Evolutionary conservation across 75 land plant genomes (phyloP).

Genomic region (Azolla pinnata): DNA sequence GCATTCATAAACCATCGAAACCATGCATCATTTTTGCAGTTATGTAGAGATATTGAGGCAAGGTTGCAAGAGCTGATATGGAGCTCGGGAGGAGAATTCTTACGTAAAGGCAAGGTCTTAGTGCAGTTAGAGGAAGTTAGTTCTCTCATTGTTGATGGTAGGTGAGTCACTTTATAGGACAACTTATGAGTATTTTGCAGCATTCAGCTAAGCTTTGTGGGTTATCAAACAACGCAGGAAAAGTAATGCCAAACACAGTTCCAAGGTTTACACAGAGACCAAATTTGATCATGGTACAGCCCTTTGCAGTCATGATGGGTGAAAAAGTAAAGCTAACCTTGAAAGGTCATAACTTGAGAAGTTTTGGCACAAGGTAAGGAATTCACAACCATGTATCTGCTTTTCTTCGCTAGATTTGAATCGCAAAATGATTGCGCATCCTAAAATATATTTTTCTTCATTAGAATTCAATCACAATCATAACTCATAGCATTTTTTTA

Average conservation of each 20-base stretch:
- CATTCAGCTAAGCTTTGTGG: no score
- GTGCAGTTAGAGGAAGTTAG: slow-evolving; percentile 17
- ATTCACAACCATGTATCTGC: background rate
- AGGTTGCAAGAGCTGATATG: slow-evolving; percentile 11
- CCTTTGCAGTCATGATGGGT: slow-evolving; percentile 49
- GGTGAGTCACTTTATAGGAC: no score
- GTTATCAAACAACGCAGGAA: no score
- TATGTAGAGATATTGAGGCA: slow-evolving; percentile 14
- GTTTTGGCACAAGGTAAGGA: slow-evolving; percentile 36
- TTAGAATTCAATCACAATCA: no score
- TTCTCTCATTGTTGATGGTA: slow-evolving; percentile 22
- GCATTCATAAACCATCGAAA: slow-evolving; percentile 6
- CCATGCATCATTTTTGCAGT: slow-evolving; percentile 7
- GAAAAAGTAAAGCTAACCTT: slow-evolving; percentile 31
- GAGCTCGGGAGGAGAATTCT: slow-evolving; percentile 12
- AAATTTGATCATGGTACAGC: slow-evolving; percentile 33
- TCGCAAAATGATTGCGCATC: no score
- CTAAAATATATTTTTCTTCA: no score
- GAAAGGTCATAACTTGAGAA: slow-evolving; percentile 41
- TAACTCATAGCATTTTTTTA: no score
- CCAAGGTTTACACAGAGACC: no score
- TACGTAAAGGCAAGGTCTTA: slow-evolving; percentile 22
- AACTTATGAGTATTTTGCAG: no score
- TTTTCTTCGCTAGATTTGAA: background rate
- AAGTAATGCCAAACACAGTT: no score